Evolutionary conservation across 768 basidiomycete genomes (phyloP).

Genomic region (Tubosaeta sp.): DNA sequence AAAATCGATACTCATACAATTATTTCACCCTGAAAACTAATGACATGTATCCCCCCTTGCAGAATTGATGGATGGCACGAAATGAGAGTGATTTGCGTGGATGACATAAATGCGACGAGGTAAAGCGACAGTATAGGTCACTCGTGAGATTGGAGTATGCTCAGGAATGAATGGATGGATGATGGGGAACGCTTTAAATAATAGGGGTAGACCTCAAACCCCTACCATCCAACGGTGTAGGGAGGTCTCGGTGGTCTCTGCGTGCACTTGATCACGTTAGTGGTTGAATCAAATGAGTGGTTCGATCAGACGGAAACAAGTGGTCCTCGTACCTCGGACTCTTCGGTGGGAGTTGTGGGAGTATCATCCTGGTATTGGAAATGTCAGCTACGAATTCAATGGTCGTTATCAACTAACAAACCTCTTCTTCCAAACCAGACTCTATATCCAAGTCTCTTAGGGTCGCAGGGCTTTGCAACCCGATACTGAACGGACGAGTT

Average conservation of each 20-base stretch:
- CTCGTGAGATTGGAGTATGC: not conserved
- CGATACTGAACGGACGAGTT: not conserved
- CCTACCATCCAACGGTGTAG: conserved; percentile 11
- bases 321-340: conserved; percentile 4
- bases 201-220: not conserved
- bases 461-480: not conserved
- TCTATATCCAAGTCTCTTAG: not conserved
- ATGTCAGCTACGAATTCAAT: not conserved
- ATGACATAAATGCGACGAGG: not conserved
- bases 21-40: not conserved
- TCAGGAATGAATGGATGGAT: not conserved
- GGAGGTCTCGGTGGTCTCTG: conserved; percentile 2
- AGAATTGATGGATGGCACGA: not conserved
- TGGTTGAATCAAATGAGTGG: not conserved
- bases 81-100: not conserved
- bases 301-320: not conserved
- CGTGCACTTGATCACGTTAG: not conserved
- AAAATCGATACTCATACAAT: not conserved
- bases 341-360: not conserved
- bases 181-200: not conserved
- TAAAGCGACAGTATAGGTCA: conserved; percentile 1
- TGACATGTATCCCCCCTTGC: not conserved
- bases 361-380: not conserved
- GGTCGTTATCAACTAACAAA: not conserved
- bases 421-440: not conserved